Evolutionary conservation across 352 stramenopile genomes (phyloP).

Genomic region (Phytophthora podocarpi): DNA sequence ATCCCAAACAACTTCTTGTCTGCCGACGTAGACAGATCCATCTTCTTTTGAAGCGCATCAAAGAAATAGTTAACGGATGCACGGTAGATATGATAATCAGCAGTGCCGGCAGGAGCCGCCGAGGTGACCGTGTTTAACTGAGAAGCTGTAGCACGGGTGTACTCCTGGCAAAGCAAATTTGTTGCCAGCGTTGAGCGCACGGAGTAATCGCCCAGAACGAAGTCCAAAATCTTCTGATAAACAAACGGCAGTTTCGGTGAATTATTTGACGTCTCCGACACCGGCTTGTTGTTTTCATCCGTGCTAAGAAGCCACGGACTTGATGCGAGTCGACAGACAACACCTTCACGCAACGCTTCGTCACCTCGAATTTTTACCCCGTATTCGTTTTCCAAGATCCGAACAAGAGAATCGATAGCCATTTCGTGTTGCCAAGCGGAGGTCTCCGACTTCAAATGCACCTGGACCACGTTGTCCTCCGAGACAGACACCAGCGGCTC

Average conservation of each 20-base stretch:
- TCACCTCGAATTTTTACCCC: constrained; percentile 70
- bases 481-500: constrained; percentile 79
- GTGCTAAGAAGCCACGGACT: constrained; percentile 64
- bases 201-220: constrained; percentile 63
- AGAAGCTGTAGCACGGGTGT: constrained; percentile 49
- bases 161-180: constrained; percentile 67
- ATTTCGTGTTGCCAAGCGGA: constrained; percentile 75
- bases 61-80: constrained; percentile 62
- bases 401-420: constrained; percentile 62
- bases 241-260: constrained; percentile 50
- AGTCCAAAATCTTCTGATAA: constrained; percentile 74
- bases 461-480: constrained; percentile 77
- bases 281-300: constrained; percentile 41
- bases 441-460: constrained; percentile 72
- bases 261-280: constrained; percentile 10
- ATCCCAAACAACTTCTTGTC: constrained; percentile 76
- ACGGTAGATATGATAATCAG: constrained; percentile 45
- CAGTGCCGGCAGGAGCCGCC: neutral
- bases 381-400: constrained; percentile 82
- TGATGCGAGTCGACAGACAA: constrained; percentile 73
- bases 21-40: constrained; percentile 62
- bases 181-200: constrained; percentile 55
- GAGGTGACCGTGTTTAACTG: constrained; percentile 11
- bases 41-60: constrained; percentile 37
- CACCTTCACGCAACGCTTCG: constrained; percentile 60